Percentiles rank a stretch among this genome's conserved stretches.
Evolutionary conservation across 73 alveolate genomes (phyloP).

Genomic region (Tetrahymena elliotti): DNA sequence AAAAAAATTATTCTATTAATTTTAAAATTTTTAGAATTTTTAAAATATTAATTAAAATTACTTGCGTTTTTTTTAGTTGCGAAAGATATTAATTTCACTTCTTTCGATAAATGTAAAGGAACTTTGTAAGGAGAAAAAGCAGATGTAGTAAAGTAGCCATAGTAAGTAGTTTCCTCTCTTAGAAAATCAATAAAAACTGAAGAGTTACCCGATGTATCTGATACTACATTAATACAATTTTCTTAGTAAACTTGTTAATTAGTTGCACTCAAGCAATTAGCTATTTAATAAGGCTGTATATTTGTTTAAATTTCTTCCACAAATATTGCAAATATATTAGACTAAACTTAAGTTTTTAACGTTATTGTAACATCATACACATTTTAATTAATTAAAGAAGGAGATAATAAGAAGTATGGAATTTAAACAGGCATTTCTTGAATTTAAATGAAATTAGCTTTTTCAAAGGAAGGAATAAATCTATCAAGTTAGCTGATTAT

Average conservation of each 20-base stretch:
- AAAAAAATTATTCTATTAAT: too few relatives aligned
- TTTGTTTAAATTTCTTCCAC: not conserved
- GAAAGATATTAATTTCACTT: not conserved
- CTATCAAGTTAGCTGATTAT: not conserved
- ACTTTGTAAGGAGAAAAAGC: not conserved
- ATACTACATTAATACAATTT: not conserved
- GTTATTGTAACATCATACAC: not conserved
- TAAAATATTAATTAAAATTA: not conserved
- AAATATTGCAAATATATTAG: not conserved
- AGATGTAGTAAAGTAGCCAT: not conserved
- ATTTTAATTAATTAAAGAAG: not conserved
- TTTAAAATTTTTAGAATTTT: too few relatives aligned
- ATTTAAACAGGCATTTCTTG: not conserved
- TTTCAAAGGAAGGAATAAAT: not conserved
- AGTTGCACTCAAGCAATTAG: not conserved
- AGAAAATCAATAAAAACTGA: not conserved
- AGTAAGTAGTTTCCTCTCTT: not conserved
- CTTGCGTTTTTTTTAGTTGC: not conserved
- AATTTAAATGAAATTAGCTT: not conserved
- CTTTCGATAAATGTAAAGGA: not conserved
- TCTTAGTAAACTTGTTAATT: not conserved
- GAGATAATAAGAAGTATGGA: not conserved
- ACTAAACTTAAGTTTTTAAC: not conserved
- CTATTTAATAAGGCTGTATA: not conserved
- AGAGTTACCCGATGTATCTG: not conserved